Percentiles rank a stretch among this genome's conserved stretches.
Evolutionary conservation across 805 yeast species (phyloP).

Genomic region (Sugiyamaella qingdaonensis): DNA sequence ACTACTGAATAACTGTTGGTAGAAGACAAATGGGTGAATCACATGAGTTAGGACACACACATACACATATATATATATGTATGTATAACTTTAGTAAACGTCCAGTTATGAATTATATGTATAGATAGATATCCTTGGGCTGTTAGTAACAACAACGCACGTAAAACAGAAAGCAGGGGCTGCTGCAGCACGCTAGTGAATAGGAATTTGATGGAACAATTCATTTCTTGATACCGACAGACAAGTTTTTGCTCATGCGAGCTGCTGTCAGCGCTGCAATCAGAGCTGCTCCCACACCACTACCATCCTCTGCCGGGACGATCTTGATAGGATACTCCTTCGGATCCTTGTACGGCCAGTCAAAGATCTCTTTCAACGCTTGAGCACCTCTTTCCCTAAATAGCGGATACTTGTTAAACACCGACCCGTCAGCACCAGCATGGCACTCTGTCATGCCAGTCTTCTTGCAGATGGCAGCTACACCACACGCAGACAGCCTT

Average conservation of each 20-base stretch:
- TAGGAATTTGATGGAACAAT: neutral
- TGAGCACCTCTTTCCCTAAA: constrained; percentile 85
- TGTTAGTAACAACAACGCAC: neutral
- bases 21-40: neutral
- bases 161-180: neutral
- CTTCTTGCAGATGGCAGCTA: constrained; percentile 89
- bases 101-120: too few relatives aligned
- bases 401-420: constrained; percentile 87
- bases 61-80: neutral
- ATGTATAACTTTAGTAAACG: too few relatives aligned
- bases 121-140: neutral
- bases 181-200: too few relatives aligned
- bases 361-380: constrained; percentile 85
- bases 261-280: constrained; percentile 91
- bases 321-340: constrained; percentile 75
- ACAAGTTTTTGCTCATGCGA: constrained; percentile 61
- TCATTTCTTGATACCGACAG: constrained; percentile 29
- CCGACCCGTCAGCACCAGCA: constrained; percentile 97
- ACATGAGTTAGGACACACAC: neutral
- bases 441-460: constrained; percentile 65
- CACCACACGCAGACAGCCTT: constrained; percentile 88
- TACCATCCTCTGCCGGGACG: constrained; percentile 95
- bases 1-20: neutral
- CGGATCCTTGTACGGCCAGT: constrained; percentile 53
- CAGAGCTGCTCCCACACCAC: constrained; percentile 98